phyloP scores from a whole-genome alignment of 139 green algal genomes.

The Spirogloea muscicola region DNA sequence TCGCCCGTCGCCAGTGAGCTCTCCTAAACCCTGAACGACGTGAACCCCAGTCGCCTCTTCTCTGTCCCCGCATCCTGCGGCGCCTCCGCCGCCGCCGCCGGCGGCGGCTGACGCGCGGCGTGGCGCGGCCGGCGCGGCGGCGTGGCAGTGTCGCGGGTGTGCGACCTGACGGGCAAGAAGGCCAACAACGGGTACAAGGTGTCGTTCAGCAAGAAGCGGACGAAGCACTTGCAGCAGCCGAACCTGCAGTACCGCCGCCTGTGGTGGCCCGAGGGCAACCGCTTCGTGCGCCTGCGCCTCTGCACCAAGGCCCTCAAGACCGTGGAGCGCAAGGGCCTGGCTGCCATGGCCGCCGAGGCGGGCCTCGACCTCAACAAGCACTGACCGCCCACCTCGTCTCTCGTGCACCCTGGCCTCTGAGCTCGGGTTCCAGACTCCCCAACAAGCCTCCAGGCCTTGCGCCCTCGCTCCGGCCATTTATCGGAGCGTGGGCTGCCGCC shows the following conservation, averaged over 20 bases:
- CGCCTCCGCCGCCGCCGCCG: too few species aligned
- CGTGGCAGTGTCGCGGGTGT: slow-evolving; percentile 68
- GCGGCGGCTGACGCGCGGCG: too few species aligned
- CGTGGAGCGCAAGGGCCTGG: slow-evolving; percentile 82
- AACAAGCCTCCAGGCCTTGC: too few species aligned
- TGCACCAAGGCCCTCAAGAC: slow-evolving; percentile 57
- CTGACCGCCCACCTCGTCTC: too few species aligned
- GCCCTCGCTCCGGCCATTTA: too few species aligned
- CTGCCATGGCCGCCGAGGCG: slow-evolving; percentile 80
- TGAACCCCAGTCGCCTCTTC: neutral
- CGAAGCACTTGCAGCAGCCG: slow-evolving; percentile 88
- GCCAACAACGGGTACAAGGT: slow-evolving; percentile 96
- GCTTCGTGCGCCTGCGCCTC: slow-evolving; percentile 77
- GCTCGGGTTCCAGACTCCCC: too few species aligned
- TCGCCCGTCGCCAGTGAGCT: neutral
- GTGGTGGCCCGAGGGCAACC: slow-evolving; percentile 82
- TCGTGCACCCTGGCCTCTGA: too few species aligned
- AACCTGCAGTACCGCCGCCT: slow-evolving; percentile 89
- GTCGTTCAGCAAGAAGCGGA: slow-evolving; percentile 96
- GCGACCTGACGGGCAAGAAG: slow-evolving; percentile 85
- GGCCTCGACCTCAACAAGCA: slow-evolving; percentile 56
- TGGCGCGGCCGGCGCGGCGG: neutral
- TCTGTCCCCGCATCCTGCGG: neutral
- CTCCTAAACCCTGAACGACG: neutral
- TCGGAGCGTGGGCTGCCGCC: too few species aligned